Base-by-base conservation (phyloP, 2,329 filamentous ascomycete genomes). In the Aspergillus sp. region DNA sequence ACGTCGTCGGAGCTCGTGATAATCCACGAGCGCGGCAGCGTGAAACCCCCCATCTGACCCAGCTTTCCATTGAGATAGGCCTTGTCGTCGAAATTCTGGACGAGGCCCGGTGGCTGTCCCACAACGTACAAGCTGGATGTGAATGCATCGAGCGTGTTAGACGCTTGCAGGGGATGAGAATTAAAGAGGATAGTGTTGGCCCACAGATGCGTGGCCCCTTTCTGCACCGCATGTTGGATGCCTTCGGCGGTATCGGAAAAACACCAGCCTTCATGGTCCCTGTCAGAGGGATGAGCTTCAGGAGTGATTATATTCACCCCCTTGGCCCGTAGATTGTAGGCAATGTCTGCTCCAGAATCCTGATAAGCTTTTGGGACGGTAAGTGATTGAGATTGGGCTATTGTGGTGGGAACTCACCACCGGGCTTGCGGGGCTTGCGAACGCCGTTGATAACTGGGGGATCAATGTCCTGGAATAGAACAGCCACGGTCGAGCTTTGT, bases 51-150 rank as follows among this genome's bases (percentile, higher is more conserved):
- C 2, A 65, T 43, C 2, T 57, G 50, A 1, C 73, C 69, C 1
- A 82, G 62, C 0, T 75, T 60, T 24, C 69, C 64, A 54, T 81
- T 80, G 10, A 81, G 71, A 40, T 71, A 72, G 16, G 73, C 67
- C 58, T 83, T 82, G 59, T 80, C 77, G 52, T 81, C 78, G 58
- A 76, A 80, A 3, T 67, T 64, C 47, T 82, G 75, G 0, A 80
- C 76, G 4, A 78, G 61, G 3, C 66, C 57, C 0, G 78, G 77
- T 0, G 76, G 73, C 49, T 81, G 78, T 2, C 77, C 76, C 4
- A 80, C 60, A 0, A 81, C 60, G 4, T 58, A 64, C 0, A 81
- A 20, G 0, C 54, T 38, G 7, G 69, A 58, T 6, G 67, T 61
- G 40, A 67, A 61, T 7, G 58, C 42, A 1, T 60, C 57, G 6